Evolutionary conservation across 192 early-diverging fungal species (phyloP), one percentile per base, ranked within the genome.

Genomic region (Anaeromyces robustus): DNA sequence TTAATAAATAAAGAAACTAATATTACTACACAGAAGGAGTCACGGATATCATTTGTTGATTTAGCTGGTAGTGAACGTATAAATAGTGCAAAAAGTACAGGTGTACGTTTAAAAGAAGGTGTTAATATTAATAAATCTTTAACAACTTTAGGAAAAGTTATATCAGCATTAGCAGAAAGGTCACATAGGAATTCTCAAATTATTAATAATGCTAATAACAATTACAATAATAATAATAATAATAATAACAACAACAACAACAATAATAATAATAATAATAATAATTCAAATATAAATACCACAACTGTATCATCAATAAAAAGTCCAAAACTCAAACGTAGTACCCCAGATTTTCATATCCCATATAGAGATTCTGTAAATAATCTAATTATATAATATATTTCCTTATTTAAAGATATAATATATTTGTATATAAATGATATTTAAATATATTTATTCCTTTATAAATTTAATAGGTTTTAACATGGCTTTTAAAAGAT

Each of bases 281-380:
- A n/a, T n/a, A n/a, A n/a, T n/a, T n/a, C n/a, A n/a, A n/a, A n/a
- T n/a, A n/a, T n/a, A 86, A 78, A 87, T 87, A 43, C 29, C 28
- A n/a, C 80, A 30, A 17, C 52, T 1, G 1, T 26, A 26, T n/a
- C 52, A 7, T 7, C 26, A n/a, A 4, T 68, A n/a, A 68, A n/a
- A n/a, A 68, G 52, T n/a, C 52, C 22, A 68, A 68, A 84, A 78
- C 19, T 37, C 83, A 82, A 6, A 77, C 30, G 30, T 80, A n/a
- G 26, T 80, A 79, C 26, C 2, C 85, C n/a, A 84, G 80, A 39
- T 87, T 89, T 82, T 77, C 85, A 1, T 94, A 89, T 98, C 29
- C 95, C 96, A 4, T 98, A 98, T 83, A 88, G 96, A 30, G 96
- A 98, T 84, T 97, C 96, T n/a, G n/a, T n/a, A n/a, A n/a, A n/a